Evolutionary conservation across 768 basidiomycete species (phyloP).

Genomic region (Phylloporus sp.): DNA sequence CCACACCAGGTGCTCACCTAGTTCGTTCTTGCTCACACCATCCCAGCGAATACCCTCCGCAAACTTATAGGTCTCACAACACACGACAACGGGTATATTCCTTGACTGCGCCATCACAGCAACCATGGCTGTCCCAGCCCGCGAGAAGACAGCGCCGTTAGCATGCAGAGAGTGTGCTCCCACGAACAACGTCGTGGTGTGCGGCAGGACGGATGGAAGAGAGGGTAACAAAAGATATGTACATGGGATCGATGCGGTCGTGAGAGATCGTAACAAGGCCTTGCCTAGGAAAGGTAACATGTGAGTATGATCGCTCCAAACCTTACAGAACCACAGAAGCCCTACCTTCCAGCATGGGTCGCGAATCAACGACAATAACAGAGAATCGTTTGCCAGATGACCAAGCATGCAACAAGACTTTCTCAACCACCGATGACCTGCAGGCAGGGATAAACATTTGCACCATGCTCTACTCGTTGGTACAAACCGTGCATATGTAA

Average conservation of each 20-base stretch:
- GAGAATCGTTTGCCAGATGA: conserved; percentile 74
- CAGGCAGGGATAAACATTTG: conserved; percentile 3
- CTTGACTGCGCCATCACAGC: conserved; percentile 93
- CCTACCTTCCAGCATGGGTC: conserved; percentile 86
- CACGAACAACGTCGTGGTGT: conserved; percentile 80
- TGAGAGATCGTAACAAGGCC: conserved; percentile 65
- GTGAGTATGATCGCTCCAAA: conserved; percentile 1
- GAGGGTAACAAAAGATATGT: conserved; percentile 92
- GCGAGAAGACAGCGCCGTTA: conserved; percentile 90
- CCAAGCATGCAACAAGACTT: conserved; percentile 77
- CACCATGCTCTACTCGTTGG: neutral
- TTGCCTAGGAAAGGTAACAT: conserved; percentile 53
- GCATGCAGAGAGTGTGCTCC: conserved; percentile 94
- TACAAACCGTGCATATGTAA: conserved; percentile 86
- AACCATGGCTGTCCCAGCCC: conserved; percentile 93
- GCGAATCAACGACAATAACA: conserved; percentile 92
- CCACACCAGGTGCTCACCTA: conserved; percentile 51
- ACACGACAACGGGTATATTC: conserved; percentile 91
- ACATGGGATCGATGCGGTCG: conserved; percentile 68
- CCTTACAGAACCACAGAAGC: neutral
- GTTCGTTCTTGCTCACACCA: conserved; percentile 92
- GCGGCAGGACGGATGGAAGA: conserved; percentile 71
- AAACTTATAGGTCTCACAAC: conserved; percentile 99
- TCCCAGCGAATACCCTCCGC: conserved; percentile 90
- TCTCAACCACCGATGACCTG: conserved; percentile 94